Evolutionary conservation across 805 yeast species (phyloP).

Genomic region (Starmerella floricola): DNA sequence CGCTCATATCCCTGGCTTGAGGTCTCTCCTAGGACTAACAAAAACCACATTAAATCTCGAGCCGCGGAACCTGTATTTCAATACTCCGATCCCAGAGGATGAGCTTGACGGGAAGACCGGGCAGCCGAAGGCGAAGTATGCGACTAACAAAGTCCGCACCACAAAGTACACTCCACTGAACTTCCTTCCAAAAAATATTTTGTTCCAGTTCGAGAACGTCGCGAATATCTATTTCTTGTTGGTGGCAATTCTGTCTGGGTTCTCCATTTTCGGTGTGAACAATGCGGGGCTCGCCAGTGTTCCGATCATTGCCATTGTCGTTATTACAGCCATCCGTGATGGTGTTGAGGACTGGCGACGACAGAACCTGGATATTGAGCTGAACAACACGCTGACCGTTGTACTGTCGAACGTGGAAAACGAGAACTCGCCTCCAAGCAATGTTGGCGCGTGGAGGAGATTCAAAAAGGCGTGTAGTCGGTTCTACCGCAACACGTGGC

Average conservation of each 20-base stretch:
- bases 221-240: slow-evolving; percentile 82
- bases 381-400: slow-evolving; percentile 56
- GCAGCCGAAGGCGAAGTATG: slow-evolving; percentile 47
- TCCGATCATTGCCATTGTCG: slow-evolving; percentile 68
- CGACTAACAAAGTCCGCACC: slow-evolving; percentile 86
- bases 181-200: slow-evolving; percentile 74
- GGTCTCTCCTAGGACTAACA: slow-evolving; percentile 18
- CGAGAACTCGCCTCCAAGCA: slow-evolving; percentile 43
- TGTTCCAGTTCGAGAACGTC: slow-evolving; percentile 69
- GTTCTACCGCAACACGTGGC: slow-evolving; percentile 13
- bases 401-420: slow-evolving; percentile 43
- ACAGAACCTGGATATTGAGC: slow-evolving; percentile 48
- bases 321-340: slow-evolving; percentile 62
- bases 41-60: slow-evolving; percentile 11
- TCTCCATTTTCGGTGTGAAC: slow-evolving; percentile 61
- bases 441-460: slow-evolving; percentile 52
- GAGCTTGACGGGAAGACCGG: slow-evolving; percentile 47
- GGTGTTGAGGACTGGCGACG: slow-evolving; percentile 68
- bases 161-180: slow-evolving; percentile 88
- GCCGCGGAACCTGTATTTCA: slow-evolving; percentile 37
- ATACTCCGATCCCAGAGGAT: slow-evolving; percentile 38
- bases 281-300: slow-evolving; percentile 66
- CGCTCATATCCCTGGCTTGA: slow-evolving; percentile 18
- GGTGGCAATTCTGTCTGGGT: slow-evolving; percentile 63
- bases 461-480: slow-evolving; percentile 44